A percentile compares a stretch with the other conserved stretches of the same genome.
Conservation (phyloP, 495 filamentous ascomycete species). For the Daldinia vernicosa region DNA sequence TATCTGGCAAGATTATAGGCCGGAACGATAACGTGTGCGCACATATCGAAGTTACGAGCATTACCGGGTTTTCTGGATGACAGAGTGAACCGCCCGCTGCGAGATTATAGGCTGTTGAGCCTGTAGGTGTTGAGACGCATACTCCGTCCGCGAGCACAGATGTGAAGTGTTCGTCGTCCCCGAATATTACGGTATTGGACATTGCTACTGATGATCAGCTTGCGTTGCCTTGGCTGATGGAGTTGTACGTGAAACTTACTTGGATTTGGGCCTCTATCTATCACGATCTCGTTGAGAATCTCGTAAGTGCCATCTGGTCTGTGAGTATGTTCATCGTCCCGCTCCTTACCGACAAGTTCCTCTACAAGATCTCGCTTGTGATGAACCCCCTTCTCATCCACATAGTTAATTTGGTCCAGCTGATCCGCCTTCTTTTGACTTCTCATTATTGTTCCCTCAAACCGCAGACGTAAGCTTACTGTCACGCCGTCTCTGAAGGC, state of each 20-base stretch:
- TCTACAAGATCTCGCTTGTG: conserved; percentile 77
- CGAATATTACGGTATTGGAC: conserved; percentile 89
- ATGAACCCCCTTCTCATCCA: conserved; percentile 41
- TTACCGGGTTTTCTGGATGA: conserved; percentile 96
- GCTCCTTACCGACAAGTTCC: conserved; percentile 85
- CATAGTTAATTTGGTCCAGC: conserved; percentile 37
- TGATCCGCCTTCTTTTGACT: conserved; percentile 62
- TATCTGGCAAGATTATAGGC: conserved; percentile 94
- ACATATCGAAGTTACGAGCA: conserved; percentile 94
- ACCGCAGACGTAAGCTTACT: conserved; percentile 86
- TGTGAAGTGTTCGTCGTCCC: conserved; percentile 94
- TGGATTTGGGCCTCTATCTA: conserved; percentile 90
- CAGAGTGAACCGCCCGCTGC: conserved; percentile 94
- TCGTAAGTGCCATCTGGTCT: conserved; percentile 80
- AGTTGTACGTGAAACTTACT: conserved; percentile 61
- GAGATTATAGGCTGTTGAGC: conserved; percentile 96
- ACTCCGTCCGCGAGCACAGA: conserved; percentile 87
- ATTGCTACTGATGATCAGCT: conserved; percentile 64
- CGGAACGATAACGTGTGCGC: conserved; percentile 96
- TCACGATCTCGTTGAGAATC: conserved; percentile 91
- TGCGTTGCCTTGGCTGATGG: neutral
- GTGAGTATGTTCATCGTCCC: conserved; percentile 82
- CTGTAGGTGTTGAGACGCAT: conserved; percentile 90
- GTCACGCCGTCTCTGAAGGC: conserved; percentile 86
- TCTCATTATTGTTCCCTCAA: conserved; percentile 95